Evolutionary conservation across 2,329 filamentous ascomycete species (phyloP), one percentile per base, ranked within the genome.

Genomic region (Colletotrichum sp.): DNA sequence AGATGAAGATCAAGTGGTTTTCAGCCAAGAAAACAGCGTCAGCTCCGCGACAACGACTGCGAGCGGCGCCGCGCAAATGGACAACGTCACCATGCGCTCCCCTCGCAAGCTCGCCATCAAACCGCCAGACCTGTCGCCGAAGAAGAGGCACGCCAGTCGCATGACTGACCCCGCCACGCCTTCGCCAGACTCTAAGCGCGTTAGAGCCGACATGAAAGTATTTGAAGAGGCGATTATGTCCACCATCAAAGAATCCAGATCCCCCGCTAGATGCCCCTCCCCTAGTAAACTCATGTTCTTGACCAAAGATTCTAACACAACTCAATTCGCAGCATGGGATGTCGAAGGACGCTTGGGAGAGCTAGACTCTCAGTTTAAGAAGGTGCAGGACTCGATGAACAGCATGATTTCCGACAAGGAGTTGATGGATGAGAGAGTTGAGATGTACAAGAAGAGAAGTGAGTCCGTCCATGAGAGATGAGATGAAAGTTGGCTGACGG

Each of bases 361-460:
- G 76, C 93, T 98, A 86, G 95, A 98, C 80, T 88, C 89, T 21
- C 90, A 96, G 80, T 95, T 95, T 82, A 89, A 90, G 64, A 88
- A 90, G 75, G 88, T 99, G 77, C 94, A 94, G 81, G 90, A 93
- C 74, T 93, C 94, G 78, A 92, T 98, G 82, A 92, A 92, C 75
- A 90, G 90, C 36, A 93, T 94, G 26, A 89, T 94, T 13, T 90
- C 90, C 55, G 93, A 95, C 71, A 93, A 92, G 79, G 93, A 91
- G 72, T 90, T 89, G 7, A 88, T 95, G 77, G 95, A 96, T 80
- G 94, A 97, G 77, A 91, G 93, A 1, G 89, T 98, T 62, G 92
- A 94, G 18, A 80, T 95, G 12, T 94, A 95, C 78, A 98, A 96
- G 82, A 90, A 89, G 68, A 91, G 93, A 89, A 92, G 95, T 97